These are phyloP conservation scores for Leishmania arabica DNA, from an alignment of 208 protist species.

Conservation along the genomic window DNA sequence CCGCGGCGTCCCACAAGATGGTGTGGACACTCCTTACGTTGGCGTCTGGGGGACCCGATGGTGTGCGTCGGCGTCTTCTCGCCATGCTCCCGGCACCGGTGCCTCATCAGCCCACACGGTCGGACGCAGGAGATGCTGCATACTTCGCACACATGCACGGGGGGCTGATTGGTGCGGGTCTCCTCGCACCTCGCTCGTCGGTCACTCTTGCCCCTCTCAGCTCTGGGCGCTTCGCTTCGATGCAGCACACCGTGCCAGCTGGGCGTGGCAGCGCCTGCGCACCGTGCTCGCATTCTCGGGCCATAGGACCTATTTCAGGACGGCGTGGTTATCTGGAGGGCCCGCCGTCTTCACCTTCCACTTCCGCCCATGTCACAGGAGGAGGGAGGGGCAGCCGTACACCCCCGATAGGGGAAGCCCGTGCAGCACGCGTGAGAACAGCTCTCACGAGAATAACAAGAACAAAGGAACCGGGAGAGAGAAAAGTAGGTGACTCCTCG, in stretches of 20 bases:
- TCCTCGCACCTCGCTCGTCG: neutral
- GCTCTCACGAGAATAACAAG: neutral
- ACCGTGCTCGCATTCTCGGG: neutral
- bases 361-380: neutral
- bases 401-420: neutral
- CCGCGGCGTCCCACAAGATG: neutral
- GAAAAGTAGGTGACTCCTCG: neutral
- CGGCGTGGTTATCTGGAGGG: too few species aligned
- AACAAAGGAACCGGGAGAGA: neutral
- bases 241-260: neutral
- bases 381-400: neutral
- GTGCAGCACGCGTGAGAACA: neutral
- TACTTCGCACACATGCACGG: neutral
- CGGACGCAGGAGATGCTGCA: neutral
- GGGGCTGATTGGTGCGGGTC: neutral
- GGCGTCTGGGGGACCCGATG: neutral
- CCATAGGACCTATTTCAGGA: neutral
- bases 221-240: neutral
- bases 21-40: neutral
- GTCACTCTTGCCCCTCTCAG: neutral
- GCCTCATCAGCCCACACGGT: neutral
- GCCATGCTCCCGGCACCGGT: neutral
- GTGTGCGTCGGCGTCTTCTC: neutral
- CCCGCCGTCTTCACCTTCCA: neutral
- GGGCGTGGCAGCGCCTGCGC: neutral